Conservation (phyloP, 768 basidiomycete genomes). For the Tricholoma sp. region DNA sequence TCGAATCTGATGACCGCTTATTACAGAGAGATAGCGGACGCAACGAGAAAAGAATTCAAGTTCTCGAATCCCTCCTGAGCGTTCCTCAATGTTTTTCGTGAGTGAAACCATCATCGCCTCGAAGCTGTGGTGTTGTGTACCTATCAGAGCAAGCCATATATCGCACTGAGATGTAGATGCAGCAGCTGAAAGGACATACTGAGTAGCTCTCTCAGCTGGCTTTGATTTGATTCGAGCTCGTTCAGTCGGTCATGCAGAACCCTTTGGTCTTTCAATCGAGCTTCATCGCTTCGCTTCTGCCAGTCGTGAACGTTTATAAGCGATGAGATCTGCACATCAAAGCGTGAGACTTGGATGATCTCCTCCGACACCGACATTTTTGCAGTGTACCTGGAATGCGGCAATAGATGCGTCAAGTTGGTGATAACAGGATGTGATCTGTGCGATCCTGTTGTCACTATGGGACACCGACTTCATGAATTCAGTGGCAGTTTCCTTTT, state of each 20-base stretch:
- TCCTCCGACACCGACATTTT: background rate
- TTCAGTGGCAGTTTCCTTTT: background rate
- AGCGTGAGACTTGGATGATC: background rate
- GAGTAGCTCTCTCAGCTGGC: background rate
- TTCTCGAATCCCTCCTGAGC: background rate
- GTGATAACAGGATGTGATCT: background rate
- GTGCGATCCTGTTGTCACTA: background rate
- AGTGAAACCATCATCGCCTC: background rate
- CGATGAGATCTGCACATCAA: background rate
- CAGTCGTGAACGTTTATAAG: background rate
- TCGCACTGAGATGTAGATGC: background rate
- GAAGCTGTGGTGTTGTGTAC: background rate
- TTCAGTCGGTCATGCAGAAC: background rate
- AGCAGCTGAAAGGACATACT: background rate
- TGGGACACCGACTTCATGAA: background rate
- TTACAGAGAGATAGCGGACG: background rate
- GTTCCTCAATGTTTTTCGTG: background rate
- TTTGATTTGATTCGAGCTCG: background rate
- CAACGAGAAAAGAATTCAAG: background rate
- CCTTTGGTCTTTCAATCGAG: background rate
- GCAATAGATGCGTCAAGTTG: background rate
- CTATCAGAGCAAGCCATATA: background rate
- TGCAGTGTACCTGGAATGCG: background rate
- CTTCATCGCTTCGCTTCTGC: background rate
- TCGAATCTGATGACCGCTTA: background rate